Base-by-base conservation (phyloP, 2,329 filamentous ascomycete genomes). In the Ophiobolus disseminans region DNA sequence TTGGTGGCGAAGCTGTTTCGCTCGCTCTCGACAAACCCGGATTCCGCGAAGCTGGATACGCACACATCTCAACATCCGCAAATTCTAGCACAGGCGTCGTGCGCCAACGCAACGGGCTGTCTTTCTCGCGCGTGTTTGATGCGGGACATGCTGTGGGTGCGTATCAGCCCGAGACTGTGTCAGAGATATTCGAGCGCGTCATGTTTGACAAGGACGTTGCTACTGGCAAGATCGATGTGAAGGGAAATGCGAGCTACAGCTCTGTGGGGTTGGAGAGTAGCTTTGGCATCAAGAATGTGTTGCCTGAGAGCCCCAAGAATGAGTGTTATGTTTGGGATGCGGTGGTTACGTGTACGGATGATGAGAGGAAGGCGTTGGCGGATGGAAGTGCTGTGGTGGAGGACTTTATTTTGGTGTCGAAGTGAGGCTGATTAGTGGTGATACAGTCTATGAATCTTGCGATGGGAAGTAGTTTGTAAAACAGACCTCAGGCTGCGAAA, bases 161-260 rank as follows among this genome's bases (percentile, higher is more conserved):
- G 53, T 76, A 73, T 54, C 74, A 76, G 50, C 73, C 71, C 26
- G 56, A 82, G 56, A 79, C 80, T 0, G 74, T 75, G 0, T 81
- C 79, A 47, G 75, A 75, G 3, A 73, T 82, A 45, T 82, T 82
- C 61, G 74, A 75, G 5, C 73, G 80, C 9, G 74, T 74, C 9
- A 69, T 81, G 55, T 47, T 58, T 3, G 71, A 75, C 20, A 58
- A 67, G 21, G 78, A 81, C 45, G 68, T 84, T 43, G 76, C 76
- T 11, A 78, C 77, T 2, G 80, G 80, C 4, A 62, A 55, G 5
- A 30, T 45, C 8, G 38, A 28, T 8, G 41, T 39, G 10, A 25
- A 14, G 2, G 16, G 30, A 4, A 48, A 57, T 23, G 28, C 41
- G 8, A 35, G 23, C 8, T 55, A 55, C 14, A 50, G 42, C 28